Conservation (phyloP, 352 stramenopile genomes). For the Stephanocyclus meneghinianus region DNA sequence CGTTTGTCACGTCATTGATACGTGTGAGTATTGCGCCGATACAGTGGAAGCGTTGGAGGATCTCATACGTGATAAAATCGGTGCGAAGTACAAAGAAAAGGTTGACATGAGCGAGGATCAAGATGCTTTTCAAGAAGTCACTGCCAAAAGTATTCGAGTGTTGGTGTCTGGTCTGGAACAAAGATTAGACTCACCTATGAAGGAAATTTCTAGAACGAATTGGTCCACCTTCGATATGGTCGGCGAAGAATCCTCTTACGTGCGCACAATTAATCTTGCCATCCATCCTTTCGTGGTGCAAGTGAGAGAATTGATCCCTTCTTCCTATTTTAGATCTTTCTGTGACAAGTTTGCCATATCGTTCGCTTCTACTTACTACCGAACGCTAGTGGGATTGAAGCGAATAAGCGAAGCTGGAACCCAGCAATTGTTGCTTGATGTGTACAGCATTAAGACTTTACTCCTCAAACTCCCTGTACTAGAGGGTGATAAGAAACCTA, state of each 20-base stretch:
- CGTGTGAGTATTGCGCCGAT: slow-evolving; percentile 97
- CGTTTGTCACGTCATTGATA: slow-evolving; percentile 97
- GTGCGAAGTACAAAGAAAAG: slow-evolving; percentile 89
- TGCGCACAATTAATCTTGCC: slow-evolving; percentile 90
- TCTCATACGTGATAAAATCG: slow-evolving; percentile 94
- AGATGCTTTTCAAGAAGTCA: slow-evolving; percentile 94
- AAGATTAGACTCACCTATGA: slow-evolving; percentile 88
- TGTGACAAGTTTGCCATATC: slow-evolving; percentile 95
- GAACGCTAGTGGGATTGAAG: slow-evolving; percentile 88
- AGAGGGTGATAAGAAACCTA: slow-evolving; percentile 75
- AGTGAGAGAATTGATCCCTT: slow-evolving; percentile 88
- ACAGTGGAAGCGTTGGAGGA: slow-evolving; percentile 96
- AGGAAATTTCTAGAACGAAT: slow-evolving; percentile 89
- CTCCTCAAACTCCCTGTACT: slow-evolving; percentile 92
- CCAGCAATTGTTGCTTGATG: slow-evolving; percentile 98
- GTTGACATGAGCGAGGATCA: slow-evolving; percentile 92
- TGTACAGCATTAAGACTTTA: slow-evolving; percentile 96
- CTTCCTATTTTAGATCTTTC: slow-evolving; percentile 96
- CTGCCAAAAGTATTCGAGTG: slow-evolving; percentile 91
- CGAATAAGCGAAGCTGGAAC: slow-evolving; percentile 94
- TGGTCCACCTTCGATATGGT: slow-evolving; percentile 93
- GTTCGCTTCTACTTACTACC: slow-evolving; percentile 90
- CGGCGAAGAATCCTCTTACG: slow-evolving; percentile 94
- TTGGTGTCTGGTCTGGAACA: slow-evolving; percentile 91
- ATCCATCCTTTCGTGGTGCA: slow-evolving; percentile 90